Base-by-base conservation (phyloP, 1,139 yeast species). In the Yamadazyma spencermartinsiae region DNA sequence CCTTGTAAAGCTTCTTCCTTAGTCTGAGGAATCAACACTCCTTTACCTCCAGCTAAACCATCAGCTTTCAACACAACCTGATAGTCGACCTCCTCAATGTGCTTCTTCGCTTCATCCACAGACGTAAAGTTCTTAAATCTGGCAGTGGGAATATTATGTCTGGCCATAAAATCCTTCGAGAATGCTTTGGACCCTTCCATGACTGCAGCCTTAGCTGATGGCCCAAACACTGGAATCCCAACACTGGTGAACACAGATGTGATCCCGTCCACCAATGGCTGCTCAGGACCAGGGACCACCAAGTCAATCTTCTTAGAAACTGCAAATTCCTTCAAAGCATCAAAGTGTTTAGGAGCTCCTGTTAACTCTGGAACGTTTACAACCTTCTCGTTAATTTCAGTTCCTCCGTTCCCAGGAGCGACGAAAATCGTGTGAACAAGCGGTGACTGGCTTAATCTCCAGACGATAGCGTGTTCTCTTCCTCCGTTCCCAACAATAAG, bases 281-380 rank as follows among this genome's bases (percentile, higher is more conserved):
- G 96, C 66, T 94, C 99, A n/a, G 99, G 98, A 31, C 99, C 99
- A 27, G 98, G 98, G 36, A 94, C 75, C 10, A 89, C 98, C 47
- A 94, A 73, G 38, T 74, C 76, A 42, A 94, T 75, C 8, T 75
- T 55, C 43, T 90, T 70, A 31, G 78, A 77, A n/a, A 72, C 60
- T 7, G 96, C 95, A 62, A 89, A 88, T 43, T 77, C 61, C 40
- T 76, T 81, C 45, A 78, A 76, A 30, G 80, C 69, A 33, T 68
- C 72, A 21, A 76, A 75, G 58, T 86, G 82, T 49, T 82, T 80
- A 4, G 72, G 74, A 42, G 79, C 72, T 23, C 79, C 67, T 3
- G 83, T 74, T 37, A 86, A 78, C 51, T 86, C 79, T 23, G 83
- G 73, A 31, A 92, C 80, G 57, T 87, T 86, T 45, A 74, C 68